Conservation (phyloP, 2,329 filamentous ascomycete species). For the Blastomyces parvus region DNA sequence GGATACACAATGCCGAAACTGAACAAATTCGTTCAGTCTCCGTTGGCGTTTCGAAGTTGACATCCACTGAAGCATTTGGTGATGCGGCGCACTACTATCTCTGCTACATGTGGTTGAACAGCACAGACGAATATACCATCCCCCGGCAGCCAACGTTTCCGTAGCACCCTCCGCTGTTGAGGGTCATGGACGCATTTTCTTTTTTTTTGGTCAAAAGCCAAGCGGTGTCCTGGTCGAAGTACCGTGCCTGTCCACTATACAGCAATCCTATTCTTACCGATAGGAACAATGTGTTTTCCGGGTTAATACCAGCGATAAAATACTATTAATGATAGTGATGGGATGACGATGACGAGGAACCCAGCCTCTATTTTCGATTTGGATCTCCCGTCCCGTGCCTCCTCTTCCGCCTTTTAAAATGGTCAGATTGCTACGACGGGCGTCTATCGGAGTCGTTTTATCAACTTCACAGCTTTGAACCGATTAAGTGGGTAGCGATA, state of each 20-base stretch:
- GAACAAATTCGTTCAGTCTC: not conserved
- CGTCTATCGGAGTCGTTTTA: too few relatives aligned
- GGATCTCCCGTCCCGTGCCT: too few relatives aligned
- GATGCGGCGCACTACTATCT: not conserved
- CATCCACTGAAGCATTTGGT: not conserved
- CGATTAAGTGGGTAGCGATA: too few relatives aligned
- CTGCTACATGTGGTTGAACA: not conserved
- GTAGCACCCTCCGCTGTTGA: not conserved
- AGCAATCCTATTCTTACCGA: not conserved
- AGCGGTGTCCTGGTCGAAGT: not conserved
- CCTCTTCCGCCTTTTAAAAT: too few relatives aligned
- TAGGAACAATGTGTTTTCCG: too few relatives aligned
- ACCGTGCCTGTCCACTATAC: not conserved
- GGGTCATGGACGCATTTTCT: not conserved
- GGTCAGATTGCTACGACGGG: too few relatives aligned
- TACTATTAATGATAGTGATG: not conserved
- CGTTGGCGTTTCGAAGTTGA: not conserved
- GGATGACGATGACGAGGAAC: not conserved
- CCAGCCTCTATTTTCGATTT: too few relatives aligned
- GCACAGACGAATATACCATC: not conserved
- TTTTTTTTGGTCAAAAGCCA: not conserved
- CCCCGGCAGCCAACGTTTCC: not conserved
- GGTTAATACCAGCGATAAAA: not conserved
- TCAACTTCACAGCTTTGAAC: too few relatives aligned
- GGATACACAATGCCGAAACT: too few relatives aligned